Evolutionary conservation across 2,329 filamentous ascomycete species (phyloP), one percentile per base, ranked within the genome.

Genomic region (Hymenoscyphus fraxineus): DNA sequence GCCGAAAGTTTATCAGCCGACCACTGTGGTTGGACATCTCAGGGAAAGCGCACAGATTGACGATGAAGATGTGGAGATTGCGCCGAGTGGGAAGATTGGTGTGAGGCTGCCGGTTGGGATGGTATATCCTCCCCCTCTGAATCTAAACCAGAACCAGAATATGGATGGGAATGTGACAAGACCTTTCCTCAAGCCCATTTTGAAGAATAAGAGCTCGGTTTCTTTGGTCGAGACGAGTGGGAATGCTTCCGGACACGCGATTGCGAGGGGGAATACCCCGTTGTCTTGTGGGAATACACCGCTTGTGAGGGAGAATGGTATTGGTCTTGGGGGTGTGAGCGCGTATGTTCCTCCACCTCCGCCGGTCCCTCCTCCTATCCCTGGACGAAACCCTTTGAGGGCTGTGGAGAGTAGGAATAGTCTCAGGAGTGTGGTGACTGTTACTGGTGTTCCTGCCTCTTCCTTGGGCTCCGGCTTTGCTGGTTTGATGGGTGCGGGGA

Each of bases 21-120:
- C 68, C 41, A 66, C 70, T 10, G 67, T 61, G n/a, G 44, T 51
- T 1, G 76, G 80, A 0, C 83, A 85, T 68, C 71, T 83, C 19
- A 77, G 82, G 47, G 83, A 85, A 70, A 69, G 73, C 9, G 81
- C 83, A 1, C 82, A 85, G 54, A 83, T 84, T 60, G 78, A 80
- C 6, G 78, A 77, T 15, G 75, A 77, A 47, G 76, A 77, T 16
- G 69, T 64, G 2, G 64, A 69, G 38, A 58, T 70, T 39, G 27
- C 60, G 58, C 55, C 67, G 58, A 51, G 47, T 27, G 66, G 65
- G 19, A 38, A 57, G 12, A 63, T 58, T 44, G 51, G 55, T 12
- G 62, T 62, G 6, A 72, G 70, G 10, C 69, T 72, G 40, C 71
- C 71, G 13, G 63, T 74, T 6, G 72, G 67, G 16, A 38, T 70